Evolutionary conservation across 768 basidiomycete genomes (phyloP).

Genomic region (Pulveroboletus sp.): DNA sequence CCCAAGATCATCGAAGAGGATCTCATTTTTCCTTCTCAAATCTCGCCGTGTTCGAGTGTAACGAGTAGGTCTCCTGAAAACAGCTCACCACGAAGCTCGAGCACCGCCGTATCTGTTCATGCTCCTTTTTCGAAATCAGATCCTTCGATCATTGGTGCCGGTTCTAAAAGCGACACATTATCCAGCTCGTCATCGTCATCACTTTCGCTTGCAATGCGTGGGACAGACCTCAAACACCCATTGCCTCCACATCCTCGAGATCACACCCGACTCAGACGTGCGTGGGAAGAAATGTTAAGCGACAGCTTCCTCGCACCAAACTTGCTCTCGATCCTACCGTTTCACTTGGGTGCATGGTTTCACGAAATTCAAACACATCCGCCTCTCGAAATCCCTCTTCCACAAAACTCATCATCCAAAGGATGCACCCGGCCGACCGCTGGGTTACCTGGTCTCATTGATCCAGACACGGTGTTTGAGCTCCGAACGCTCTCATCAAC

Average conservation of each 20-base stretch:
- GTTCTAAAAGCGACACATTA: slow-evolving; percentile 15
- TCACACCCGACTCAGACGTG: slow-evolving; percentile 56
- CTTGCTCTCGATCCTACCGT: slow-evolving; percentile 58
- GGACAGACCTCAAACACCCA: slow-evolving; percentile 6
- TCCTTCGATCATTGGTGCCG: slow-evolving; percentile 11
- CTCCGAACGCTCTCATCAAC: slow-evolving; percentile 26
- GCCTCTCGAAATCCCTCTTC: slow-evolving; percentile 51
- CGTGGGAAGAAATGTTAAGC: slow-evolving; percentile 69
- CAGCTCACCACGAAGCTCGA: slow-evolving; percentile 27
- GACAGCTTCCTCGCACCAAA: slow-evolving; percentile 53
- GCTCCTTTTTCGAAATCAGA: slow-evolving; percentile 23
- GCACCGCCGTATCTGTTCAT: slow-evolving; percentile 22
- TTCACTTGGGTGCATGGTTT: slow-evolving; percentile 62
- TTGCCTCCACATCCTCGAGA: slow-evolving; percentile 50
- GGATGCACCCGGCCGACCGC: slow-evolving; percentile 13
- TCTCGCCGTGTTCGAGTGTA: slow-evolving; percentile 4
- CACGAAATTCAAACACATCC: slow-evolving; percentile 48
- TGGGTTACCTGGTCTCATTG: slow-evolving; percentile 22
- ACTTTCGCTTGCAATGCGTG: slow-evolving; percentile 19
- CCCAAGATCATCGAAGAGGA: slow-evolving; percentile 73
- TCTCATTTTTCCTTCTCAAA: slow-evolving; percentile 58
- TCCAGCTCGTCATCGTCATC: slow-evolving; percentile 19
- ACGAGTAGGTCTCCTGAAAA: slow-evolving; percentile 18
- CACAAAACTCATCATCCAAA: slow-evolving; percentile 43
- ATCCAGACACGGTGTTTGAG: slow-evolving; percentile 31